Evolutionary conservation across 768 basidiomycete genomes (phyloP), one percentile per base, ranked within the genome.

Genomic region (Leccinum variicolor): DNA sequence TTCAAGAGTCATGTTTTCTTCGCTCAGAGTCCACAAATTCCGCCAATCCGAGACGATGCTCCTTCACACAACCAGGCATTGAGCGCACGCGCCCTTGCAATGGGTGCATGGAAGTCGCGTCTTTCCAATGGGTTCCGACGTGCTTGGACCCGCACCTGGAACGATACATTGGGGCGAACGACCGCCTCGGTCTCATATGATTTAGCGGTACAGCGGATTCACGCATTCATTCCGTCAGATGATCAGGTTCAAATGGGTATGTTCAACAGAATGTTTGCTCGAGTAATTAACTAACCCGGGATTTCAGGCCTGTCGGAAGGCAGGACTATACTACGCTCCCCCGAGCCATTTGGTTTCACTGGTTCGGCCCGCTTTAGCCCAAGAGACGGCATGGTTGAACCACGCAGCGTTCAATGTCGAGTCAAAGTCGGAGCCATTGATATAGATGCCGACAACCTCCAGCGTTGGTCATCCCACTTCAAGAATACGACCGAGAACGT

Each of bases 101-200:
- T 87, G 70, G 79, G 80, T 4, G 80, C 82, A n/a, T 88, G 84
- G 86, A 85, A 81, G 61, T 80, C 78, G 31, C 80, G 85, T 28
- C 69, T 90, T 54, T 77, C 77, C 34, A 79, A 78, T 50, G 84
- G 88, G 58, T 75, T 89, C 51, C 78, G 76, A 48, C 76, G 89
- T 55, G 82, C 88, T 25, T 81, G 87, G 76, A 83, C 85, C 51
- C 78, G 82, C 54, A 87, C 87, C 43, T 84, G 88, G 76, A 85
- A 88, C 59, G 77, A 83, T 53, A 88, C 87, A 25, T 80, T 87
- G 76, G 87, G 85, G 13, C 79, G 76, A 41, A 85, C 84, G 50
- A 81, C 79, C 53, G 89, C 85, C 19, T 77, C 78, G 13, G 79
- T 81, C 2, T 76, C 77, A 4, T 69, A 89, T 51, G 73, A 77